Base-by-base conservation (phyloP, 2,329 filamentous ascomycete genomes). In the Xylogone sp. region DNA sequence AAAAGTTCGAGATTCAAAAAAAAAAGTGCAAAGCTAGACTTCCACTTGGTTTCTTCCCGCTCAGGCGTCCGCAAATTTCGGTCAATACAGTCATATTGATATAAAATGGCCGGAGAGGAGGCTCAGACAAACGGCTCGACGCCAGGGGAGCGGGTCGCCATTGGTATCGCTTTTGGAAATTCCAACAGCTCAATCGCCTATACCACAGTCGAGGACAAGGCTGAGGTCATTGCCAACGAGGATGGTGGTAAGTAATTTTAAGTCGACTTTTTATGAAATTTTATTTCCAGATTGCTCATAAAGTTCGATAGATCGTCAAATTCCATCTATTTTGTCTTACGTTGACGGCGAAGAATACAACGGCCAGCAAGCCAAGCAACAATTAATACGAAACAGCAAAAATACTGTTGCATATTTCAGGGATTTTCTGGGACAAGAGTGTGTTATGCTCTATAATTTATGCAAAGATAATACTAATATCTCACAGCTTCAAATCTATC, bases 151-250 rank as follows among this genome's bases (percentile, higher is more conserved):
- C 78, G 83, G 64, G 77, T 79, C 65, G 90, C 87, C 69, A 97
- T 99, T 74, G 94, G 94, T 70, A 91, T 99, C 69, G 88, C 92
- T 61, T 97, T 97, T 78, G 94, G 94, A 75, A 99, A 97, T 78
- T 92, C 91, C 56, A 96, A 96, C 84, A 95, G 90, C 76, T 97
- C 91, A 55, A 97, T 99, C 74, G 93, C 93, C 64, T 91, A 86
- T 70, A 96, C 92, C 69, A 95, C 91, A 45, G 82, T 86, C 56
- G 93, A 97, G 67, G 93, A 95, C 73, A 96, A 95, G 78, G 87
- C 91, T 59, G 90, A 97, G 71, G 93, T 99, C 58, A 97, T 99
- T 75, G 94, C 94, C 67, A 97, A 99, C 75, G 94, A 97, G 77
- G 94, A 97, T 68, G 94, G 94, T 79, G 90, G 90, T 91, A 70